Percentiles rank a stretch among this genome's conserved stretches.
phyloP scores from a whole-genome alignment of 805 yeast species.

The Candida namnaoensis region DNA sequence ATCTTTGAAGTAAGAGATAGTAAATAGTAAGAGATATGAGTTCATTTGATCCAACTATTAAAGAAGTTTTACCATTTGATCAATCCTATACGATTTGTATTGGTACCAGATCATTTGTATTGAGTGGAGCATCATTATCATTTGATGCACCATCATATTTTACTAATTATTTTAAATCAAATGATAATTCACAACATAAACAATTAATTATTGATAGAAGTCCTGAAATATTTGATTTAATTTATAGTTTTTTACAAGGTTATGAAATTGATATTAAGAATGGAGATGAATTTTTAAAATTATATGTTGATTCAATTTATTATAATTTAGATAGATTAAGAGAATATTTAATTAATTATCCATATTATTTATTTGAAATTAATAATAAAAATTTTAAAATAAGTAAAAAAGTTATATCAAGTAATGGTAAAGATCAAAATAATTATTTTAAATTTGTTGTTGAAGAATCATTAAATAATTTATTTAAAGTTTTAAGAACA shows the following conservation, averaged over 20 bases:
- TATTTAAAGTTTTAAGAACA: neutral
- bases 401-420: constrained; percentile 36
- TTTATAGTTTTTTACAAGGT: constrained; percentile 73
- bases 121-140: constrained; percentile 76
- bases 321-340: constrained; percentile 55
- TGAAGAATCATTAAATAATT: neutral
- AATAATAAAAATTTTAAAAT: constrained; percentile 56
- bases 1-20: neutral
- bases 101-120: constrained; percentile 49
- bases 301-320: constrained; percentile 66
- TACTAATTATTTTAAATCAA: constrained; percentile 50
- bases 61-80: constrained; percentile 55
- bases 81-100: constrained; percentile 63
- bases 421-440: neutral
- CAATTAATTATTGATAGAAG: constrained; percentile 66
- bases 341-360: constrained; percentile 39
- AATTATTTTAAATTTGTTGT: too few species aligned
- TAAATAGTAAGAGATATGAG: neutral
- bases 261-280: constrained; percentile 54
- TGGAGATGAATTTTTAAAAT: constrained; percentile 51
- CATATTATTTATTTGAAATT: constrained; percentile 41
- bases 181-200: constrained; percentile 23
- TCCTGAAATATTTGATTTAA: constrained; percentile 56
- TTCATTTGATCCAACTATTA: constrained; percentile 32
- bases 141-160: constrained; percentile 87